Evolutionary conservation across 257 asterid species (phyloP), one percentile per base, ranked within the genome.

Genomic region (Solanum okadae): DNA sequence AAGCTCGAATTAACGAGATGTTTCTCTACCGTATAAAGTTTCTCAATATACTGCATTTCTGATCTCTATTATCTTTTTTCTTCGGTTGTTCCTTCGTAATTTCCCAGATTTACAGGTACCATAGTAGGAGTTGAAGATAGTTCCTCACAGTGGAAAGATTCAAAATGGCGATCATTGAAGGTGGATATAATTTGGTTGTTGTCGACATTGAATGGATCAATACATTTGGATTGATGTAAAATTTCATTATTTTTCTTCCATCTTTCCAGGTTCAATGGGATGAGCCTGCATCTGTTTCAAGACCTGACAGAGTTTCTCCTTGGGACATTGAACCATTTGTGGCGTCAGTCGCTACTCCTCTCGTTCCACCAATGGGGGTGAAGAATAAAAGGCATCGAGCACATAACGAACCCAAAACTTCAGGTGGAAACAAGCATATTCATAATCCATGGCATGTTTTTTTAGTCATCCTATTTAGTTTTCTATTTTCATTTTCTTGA

Each of bases 231-330:
- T 75, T 20, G 82, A 75, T 35, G 13, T 49, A 82, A 81, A 75
- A 35, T 75, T 22, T 82, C 68, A 16, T 23, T 25, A 5, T 22
- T 44, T 33, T 25, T 67, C 23, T 4, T 15, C 56, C 27, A 13
- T 12, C 63, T 35, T 81, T 65, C 78, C 92, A 94, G 98, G 98
- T 95, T 90, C 98, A 95, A 67, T 95, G 98, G 98, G 98, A 95
- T 86, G 98, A 95, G 76, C 95, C 94, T 10, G 93, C 96, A 40
- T 90, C 94, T 65, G 91, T 94, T 87, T 86, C 89, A 18, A 90
- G 98, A 71, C 95, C 98, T n/a, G 95, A 93, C 14, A 91, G 94
- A 91, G 96, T 95, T 90, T 95, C 98, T 89, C 98, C 98, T 22
- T 95, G 98, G 98, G 98, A 95, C 88, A 94, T 95, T 27, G 96